A percentile compares a stretch with the other conserved stretches of the same genome.
phyloP scores from a whole-genome alignment of 73 alveolate genomes.

The Diophrys appendiculata region DNA sequence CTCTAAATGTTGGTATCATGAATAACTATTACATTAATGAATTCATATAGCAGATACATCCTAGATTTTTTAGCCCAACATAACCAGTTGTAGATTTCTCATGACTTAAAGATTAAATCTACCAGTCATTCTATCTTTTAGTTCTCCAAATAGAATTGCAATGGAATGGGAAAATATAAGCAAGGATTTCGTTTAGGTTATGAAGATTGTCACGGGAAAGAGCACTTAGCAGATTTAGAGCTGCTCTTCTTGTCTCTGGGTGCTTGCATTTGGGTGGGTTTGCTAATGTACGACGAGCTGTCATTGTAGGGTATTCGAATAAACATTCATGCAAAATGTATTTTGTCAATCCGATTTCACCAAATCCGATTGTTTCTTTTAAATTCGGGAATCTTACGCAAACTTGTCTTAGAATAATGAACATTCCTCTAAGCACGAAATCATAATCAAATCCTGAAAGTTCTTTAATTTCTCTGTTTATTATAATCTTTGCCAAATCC shows the following conservation, averaged over 20 bases:
- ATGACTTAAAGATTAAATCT: conserved; percentile 25
- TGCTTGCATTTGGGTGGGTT: conserved; percentile 68
- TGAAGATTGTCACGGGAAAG: conserved; percentile 47
- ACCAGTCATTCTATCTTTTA: conserved; percentile 50
- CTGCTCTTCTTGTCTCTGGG: conserved; percentile 22
- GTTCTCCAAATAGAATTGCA: conserved; percentile 54
- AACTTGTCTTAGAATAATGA: conserved; percentile 25
- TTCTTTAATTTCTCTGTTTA: conserved; percentile 25
- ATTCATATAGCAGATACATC: conserved; percentile 92
- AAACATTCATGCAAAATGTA: conserved; percentile 50
- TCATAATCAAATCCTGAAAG: conserved; percentile 44
- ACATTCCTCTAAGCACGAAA: conserved; percentile 40
- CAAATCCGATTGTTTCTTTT: conserved; percentile 11
- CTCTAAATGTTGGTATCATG: conserved; percentile 80
- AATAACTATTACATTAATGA: conserved; percentile 78
- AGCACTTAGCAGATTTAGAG: conserved; percentile 20
- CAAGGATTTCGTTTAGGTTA: conserved; percentile 22
- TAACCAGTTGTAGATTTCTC: conserved; percentile 63
- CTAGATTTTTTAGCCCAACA: conserved; percentile 84
- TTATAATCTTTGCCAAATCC: background rate
- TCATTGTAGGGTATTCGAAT: conserved; percentile 49
- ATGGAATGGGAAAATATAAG: conserved; percentile 33
- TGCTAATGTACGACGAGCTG: background rate
- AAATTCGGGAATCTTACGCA: conserved; percentile 38
- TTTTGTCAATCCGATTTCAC: background rate